Evolutionary conservation across 75 land plant species (phyloP).

Genomic region (Azolla pinnata): DNA sequence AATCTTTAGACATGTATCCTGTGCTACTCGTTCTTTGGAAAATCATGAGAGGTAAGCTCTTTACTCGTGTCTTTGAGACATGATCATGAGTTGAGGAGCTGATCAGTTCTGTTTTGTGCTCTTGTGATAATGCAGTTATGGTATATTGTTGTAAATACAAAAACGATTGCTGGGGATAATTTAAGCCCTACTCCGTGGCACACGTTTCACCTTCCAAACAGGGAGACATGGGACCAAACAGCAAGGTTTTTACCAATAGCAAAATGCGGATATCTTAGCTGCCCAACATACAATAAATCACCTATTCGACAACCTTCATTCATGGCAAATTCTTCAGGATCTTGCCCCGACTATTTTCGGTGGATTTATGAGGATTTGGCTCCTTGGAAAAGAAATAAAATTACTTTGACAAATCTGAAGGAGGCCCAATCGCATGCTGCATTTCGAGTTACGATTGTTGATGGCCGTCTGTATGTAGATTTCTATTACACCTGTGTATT

Average conservation of each 20-base stretch:
- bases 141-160: conserved; percentile 9
- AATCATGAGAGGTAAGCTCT: too few species aligned
- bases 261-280: conserved; percentile 24
- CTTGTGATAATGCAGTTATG: too few species aligned
- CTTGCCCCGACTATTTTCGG: conserved; percentile 44
- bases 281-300: neutral
- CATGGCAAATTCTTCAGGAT: neutral
- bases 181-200: conserved; percentile 72
- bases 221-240: neutral
- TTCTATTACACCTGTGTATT: conserved; percentile 53
- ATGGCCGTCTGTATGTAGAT: conserved; percentile 43
- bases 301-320: neutral
- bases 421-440: conserved; percentile 41
- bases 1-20: neutral
- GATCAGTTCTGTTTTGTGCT: too few species aligned
- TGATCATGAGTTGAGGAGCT: too few species aligned
- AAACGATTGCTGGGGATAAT: conserved; percentile 60
- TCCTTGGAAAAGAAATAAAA: conserved; percentile 42
- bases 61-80: too few species aligned
- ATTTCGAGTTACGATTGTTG: conserved; percentile 35
- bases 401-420: conserved; percentile 18
- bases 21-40: neutral
- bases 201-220: conserved; percentile 17
- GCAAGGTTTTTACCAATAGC: conserved; percentile 12
- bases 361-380: conserved; percentile 48